Base-by-base conservation (phyloP, 1,139 yeast genomes). In the Debaryomyces robertsiae region DNA sequence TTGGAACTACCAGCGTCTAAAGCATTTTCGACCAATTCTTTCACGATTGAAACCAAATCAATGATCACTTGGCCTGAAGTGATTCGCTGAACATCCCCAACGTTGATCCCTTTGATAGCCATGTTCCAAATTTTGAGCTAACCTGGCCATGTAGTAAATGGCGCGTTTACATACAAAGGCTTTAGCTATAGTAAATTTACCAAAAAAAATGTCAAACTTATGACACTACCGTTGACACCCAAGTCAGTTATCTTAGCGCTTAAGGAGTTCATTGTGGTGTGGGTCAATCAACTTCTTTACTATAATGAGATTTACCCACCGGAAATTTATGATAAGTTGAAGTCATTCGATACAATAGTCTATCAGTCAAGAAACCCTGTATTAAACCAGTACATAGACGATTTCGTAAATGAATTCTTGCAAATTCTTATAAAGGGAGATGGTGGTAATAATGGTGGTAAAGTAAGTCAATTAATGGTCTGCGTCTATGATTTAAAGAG, bases 21-120 rank as follows among this genome's bases (percentile, higher is more conserved):
- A 32, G 95, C 69, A 57, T 93, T 93, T 54, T 93, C 98, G 2
- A 93, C 72, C 9, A 91, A 65, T 59, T 93, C 98, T 57, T 93
- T 93, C 25, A 85, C 81, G 0, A 88, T 85, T 1, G 91, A 79
- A 0, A 79, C 70, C 28, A 93, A 63, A 53, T 88, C 96, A 6
- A 83, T 78, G 17, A 93, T 86, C 14, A 93, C 98, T 60, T 93
- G 98, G 0, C 97, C 97, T 0, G 97, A 88, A 0, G 97, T 89
- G 43, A 93, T 79, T 45, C 76, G 72, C 49, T 86, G 89, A 7
- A 90, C 73, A 50, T 84, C 87, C 4, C 55, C 50, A 3, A 42
- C 44, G 27, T 66, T 65, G 5, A 84, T 79, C 24, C 57, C 61
- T 22, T 55, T 53, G 32, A 75, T 67, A 6, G 56, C 30, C 58